Evolutionary conservation across 2,329 filamentous ascomycete genomes (phyloP).

Genomic region (Delphinella strobiligena): DNA sequence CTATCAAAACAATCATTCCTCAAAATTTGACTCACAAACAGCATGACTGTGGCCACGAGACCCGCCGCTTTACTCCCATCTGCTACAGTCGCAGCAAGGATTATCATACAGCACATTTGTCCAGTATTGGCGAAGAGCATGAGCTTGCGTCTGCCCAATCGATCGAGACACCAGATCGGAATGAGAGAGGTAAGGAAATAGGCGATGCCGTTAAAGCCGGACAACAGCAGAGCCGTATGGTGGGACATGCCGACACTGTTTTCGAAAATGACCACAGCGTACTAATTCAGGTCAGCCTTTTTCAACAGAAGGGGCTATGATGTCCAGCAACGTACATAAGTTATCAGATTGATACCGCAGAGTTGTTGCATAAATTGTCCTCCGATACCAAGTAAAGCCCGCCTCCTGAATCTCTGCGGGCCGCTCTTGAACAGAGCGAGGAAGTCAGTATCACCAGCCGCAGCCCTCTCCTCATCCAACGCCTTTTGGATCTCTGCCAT

Average conservation of each 20-base stretch:
- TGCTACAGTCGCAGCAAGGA: too few relatives aligned
- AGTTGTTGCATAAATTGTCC: slow-evolving; percentile 19
- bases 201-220: slow-evolving; percentile 25
- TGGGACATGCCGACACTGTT: slow-evolving; percentile 15
- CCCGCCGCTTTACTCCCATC: slow-evolving; percentile 12
- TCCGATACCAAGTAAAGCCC: slow-evolving; percentile 18
- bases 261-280: slow-evolving; percentile 18
- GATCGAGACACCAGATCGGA: slow-evolving; percentile 39
- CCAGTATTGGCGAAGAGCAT: slow-evolving; percentile 20
- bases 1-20: too few relatives aligned
- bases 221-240: slow-evolving; percentile 18
- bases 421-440: too few relatives aligned
- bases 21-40: too few relatives aligned
- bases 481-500: too few relatives aligned
- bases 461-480: too few relatives aligned
- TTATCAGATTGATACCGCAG: slow-evolving; percentile 19
- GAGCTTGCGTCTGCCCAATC: slow-evolving; percentile 40
- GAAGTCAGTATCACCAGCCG: too few relatives aligned
- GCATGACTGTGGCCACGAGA: slow-evolving; percentile 34
- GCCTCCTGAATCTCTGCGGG: too few relatives aligned
- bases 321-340: too few relatives aligned
- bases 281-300: too few relatives aligned
- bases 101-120: slow-evolving; percentile 12
- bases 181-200: slow-evolving; percentile 27
- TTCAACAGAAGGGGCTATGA: too few relatives aligned